These are phyloP conservation scores for Nannizziopsis barbatae DNA, from an alignment of 2,329 filamentous ascomycete species.

Conservation along the genomic window DNA sequence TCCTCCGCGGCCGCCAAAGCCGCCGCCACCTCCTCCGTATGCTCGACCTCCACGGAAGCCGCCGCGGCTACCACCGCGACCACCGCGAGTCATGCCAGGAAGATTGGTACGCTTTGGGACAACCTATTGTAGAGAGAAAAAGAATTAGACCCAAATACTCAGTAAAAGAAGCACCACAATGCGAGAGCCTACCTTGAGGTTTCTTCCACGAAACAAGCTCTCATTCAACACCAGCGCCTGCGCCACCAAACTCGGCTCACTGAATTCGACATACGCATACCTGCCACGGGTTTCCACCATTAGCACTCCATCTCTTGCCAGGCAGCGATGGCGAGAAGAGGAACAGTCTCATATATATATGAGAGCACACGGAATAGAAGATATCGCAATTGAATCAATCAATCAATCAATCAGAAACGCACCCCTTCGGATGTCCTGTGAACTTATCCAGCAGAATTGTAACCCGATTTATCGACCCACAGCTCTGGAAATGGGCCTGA, in stretches of 20 bases:
- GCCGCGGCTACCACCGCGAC: conserved; percentile 41
- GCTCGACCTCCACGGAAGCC: conserved; percentile 38
- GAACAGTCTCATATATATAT: neutral
- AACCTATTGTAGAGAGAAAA: conserved; percentile 43
- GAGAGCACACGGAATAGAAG: neutral
- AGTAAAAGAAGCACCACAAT: neutral
- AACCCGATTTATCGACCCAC: conserved; percentile 92
- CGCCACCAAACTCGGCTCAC: conserved; percentile 82
- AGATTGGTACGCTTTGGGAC: conserved; percentile 88
- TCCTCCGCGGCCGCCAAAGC: conserved; percentile 42
- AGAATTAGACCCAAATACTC: neutral
- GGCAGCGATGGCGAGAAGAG: conserved; percentile 35
- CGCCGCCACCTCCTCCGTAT: conserved; percentile 32
- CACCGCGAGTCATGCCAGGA: conserved; percentile 79
- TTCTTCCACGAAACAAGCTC: conserved; percentile 86
- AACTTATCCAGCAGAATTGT: conserved; percentile 98
- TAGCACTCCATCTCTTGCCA: conserved; percentile 45
- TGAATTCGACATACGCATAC: conserved; percentile 98
- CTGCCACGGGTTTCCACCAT: conserved; percentile 41
- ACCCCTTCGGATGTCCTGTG: conserved; percentile 98
- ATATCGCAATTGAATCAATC: conserved; percentile 9
- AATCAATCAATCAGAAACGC: conserved; percentile 7
- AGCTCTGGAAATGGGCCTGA: conserved; percentile 95
- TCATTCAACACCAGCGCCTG: conserved; percentile 93
- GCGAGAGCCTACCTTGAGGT: conserved; percentile 68